These are phyloP conservation scores for Botrytis hyacinthi DNA, from an alignment of 2,329 filamentous ascomycete genomes.

Conservation along the genomic window DNA sequence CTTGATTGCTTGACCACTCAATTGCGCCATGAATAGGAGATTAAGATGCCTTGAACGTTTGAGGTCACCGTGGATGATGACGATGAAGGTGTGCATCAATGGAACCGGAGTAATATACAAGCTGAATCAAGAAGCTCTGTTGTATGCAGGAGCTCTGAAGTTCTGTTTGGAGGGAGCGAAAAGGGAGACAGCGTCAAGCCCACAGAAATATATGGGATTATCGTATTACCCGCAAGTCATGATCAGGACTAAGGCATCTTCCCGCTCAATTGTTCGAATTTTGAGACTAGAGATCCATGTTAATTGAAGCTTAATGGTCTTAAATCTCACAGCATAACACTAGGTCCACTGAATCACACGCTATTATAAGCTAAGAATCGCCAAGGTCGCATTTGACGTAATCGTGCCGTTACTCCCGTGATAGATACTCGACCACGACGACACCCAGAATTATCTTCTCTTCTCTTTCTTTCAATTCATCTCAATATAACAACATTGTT, in stretches of 20 bases:
- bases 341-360: background rate
- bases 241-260: background rate
- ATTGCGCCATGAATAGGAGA: background rate
- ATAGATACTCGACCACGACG: background rate
- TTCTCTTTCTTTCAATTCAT: background rate
- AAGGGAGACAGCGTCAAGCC: background rate
- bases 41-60: background rate
- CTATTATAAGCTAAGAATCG: background rate
- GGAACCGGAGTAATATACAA: background rate
- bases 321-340: background rate
- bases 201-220: background rate
- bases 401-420: background rate
- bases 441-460: background rate
- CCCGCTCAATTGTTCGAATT: background rate
- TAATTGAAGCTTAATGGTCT: background rate
- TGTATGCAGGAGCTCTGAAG: background rate
- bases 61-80: background rate
- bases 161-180: background rate
- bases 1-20: background rate
- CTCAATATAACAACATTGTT: background rate
- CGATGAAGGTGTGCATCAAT: background rate
- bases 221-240: background rate
- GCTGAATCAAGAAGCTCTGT: background rate
- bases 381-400: background rate
- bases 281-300: background rate